These are phyloP conservation scores for Alternaria conjuncta DNA, from an alignment of 2,329 filamentous ascomycete species.

Conservation along the genomic window DNA sequence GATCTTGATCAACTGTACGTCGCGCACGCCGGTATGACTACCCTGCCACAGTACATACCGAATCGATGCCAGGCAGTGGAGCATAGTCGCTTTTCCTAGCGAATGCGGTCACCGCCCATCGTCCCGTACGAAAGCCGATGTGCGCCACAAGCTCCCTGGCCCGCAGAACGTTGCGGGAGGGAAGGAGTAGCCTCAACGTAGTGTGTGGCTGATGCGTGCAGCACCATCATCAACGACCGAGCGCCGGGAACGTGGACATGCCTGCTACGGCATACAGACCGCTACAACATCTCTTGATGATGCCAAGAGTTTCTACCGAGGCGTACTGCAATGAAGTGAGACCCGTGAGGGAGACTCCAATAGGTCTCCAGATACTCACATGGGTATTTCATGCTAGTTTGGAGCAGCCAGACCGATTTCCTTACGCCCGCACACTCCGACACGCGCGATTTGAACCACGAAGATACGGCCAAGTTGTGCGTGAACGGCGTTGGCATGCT, in stretches of 20 bases:
- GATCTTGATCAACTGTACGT: constrained; percentile 1
- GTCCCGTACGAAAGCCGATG: neutral
- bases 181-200: neutral
- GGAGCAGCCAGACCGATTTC: neutral
- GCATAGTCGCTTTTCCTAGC: neutral
- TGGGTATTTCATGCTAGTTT: neutral
- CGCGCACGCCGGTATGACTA: constrained; percentile 11
- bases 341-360: neutral
- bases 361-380: neutral
- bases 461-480: neutral
- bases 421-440: neutral
- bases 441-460: neutral
- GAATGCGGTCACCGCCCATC: constrained; percentile 7
- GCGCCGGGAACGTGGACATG: neutral
- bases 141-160: neutral
- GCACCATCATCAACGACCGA: neutral
- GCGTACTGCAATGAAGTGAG: neutral
- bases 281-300: constrained; percentile 4
- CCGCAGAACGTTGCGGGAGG: neutral
- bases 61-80: constrained; percentile 5
- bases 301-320: constrained; percentile 2
- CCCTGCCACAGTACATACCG: constrained; percentile 6
- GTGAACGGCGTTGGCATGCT: constrained; percentile 6
- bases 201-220: constrained; percentile 11
- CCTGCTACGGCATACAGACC: neutral